Evolutionary conservation across 2,329 filamentous ascomycete species (phyloP).

Genomic region (Aspergillus sojae): DNA sequence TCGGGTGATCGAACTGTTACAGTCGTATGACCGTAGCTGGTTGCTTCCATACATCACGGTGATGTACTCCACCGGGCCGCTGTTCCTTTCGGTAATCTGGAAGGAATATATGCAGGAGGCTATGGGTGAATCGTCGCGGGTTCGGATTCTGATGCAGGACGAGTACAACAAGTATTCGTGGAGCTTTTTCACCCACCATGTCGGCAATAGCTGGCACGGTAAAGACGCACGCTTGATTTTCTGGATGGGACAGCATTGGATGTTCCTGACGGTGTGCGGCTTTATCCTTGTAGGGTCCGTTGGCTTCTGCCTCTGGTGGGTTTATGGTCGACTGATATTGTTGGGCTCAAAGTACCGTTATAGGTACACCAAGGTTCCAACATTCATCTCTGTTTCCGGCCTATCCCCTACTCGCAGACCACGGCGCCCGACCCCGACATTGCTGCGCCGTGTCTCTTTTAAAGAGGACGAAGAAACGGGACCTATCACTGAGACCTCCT

Average conservation of each 20-base stretch:
- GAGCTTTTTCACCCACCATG: slow-evolving; percentile 72
- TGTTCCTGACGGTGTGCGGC: slow-evolving; percentile 56
- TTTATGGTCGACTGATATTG: slow-evolving; percentile 52
- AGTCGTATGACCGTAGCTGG: slow-evolving; percentile 70
- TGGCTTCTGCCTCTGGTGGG: slow-evolving; percentile 53
- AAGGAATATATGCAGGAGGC: slow-evolving; percentile 66
- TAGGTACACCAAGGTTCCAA: slow-evolving; percentile 38
- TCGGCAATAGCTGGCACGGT: slow-evolving; percentile 68
- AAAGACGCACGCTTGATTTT: slow-evolving; percentile 67
- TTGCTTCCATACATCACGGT: slow-evolving; percentile 73
- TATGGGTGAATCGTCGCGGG: slow-evolving; percentile 51
- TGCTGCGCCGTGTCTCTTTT: slow-evolving; percentile 42
- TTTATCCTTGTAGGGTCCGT: slow-evolving; percentile 53
- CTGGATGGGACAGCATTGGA: slow-evolving; percentile 63
- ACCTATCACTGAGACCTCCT: slow-evolving; percentile 37
- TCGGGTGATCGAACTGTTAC: slow-evolving; percentile 67
- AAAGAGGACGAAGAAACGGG: slow-evolving; percentile 45
- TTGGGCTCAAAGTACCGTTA: slow-evolving; percentile 44
- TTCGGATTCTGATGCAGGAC: slow-evolving; percentile 69
- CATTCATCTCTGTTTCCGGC: slow-evolving; percentile 28
- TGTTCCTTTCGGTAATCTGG: slow-evolving; percentile 76
- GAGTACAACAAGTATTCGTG: slow-evolving; percentile 70
- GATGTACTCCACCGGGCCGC: slow-evolving; percentile 76
- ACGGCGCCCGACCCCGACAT: slow-evolving; percentile 36
- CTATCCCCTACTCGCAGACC: slow-evolving; percentile 39